Evolutionary conservation across 2,329 filamentous ascomycete species (phyloP).

Genomic region (Penicillium sp.): DNA sequence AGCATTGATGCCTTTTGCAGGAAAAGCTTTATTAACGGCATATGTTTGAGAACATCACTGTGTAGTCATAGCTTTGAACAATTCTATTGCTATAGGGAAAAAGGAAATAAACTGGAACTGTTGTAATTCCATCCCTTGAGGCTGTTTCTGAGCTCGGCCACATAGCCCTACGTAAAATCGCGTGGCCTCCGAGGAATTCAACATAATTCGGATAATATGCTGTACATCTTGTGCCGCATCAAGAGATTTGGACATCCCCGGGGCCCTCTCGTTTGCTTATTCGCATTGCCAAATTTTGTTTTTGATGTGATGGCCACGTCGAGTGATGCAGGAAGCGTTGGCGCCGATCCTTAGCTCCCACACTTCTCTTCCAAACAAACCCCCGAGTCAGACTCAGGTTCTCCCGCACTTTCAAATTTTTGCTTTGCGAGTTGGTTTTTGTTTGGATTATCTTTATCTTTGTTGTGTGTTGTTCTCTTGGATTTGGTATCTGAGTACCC

Average conservation of each 20-base stretch:
- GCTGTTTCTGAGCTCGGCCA: conserved; percentile 2
- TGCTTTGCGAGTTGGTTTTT: conserved; percentile 3
- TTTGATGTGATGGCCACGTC: conserved; percentile 23
- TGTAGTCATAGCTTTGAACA: background rate
- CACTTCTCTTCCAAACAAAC: conserved; percentile 23
- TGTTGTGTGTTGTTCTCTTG: background rate
- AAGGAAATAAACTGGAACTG: background rate
- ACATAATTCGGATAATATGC: conserved; percentile 6
- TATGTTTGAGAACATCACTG: background rate
- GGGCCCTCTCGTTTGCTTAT: background rate
- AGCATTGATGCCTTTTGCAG: background rate
- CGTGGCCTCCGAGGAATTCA: conserved; percentile 15
- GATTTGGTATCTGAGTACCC: conserved; percentile 9
- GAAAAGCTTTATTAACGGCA: background rate
- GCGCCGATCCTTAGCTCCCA: conserved; percentile 26
- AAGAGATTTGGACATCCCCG: background rate
- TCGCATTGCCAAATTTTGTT: background rate
- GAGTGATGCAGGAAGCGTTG: conserved; percentile 20
- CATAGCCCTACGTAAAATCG: conserved; percentile 7
- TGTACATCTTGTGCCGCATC: background rate
- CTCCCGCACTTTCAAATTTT: conserved; percentile 9
- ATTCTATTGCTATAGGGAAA: background rate
- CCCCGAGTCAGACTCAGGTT: conserved; percentile 12
- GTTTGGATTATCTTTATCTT: background rate
- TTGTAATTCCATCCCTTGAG: background rate